phyloP scores from a whole-genome alignment of 2,329 filamentous ascomycete species.

The Paecilomyces sp. region DNA sequence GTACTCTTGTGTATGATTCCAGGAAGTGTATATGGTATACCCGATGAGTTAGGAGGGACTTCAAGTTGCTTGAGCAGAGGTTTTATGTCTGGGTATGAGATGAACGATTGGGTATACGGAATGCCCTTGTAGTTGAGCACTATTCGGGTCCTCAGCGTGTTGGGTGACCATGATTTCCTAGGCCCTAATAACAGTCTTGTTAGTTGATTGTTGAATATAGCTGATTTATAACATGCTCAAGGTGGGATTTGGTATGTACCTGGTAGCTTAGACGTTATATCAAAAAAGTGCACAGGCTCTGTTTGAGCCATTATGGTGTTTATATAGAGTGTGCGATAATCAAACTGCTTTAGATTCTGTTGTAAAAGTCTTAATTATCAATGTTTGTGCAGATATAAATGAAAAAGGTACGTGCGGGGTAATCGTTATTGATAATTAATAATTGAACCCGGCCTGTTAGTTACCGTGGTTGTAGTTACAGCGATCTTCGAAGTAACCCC shows the following conservation, averaged over 20 bases:
- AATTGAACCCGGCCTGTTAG: too few species aligned
- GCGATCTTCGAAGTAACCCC: too few species aligned
- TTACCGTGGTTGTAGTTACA: too few species aligned
- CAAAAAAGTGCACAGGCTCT: constrained; percentile 27
- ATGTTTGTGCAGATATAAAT: too few species aligned
- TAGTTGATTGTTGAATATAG: neutral
- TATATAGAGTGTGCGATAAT: neutral
- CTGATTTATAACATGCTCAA: neutral
- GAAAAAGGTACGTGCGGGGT: too few species aligned
- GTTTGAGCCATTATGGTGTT: constrained; percentile 12
- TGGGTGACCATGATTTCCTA: constrained; percentile 22
- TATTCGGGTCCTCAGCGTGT: constrained; percentile 17
- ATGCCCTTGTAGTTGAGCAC: constrained; percentile 21
- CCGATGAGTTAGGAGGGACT: constrained; percentile 12
- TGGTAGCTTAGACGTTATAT: constrained; percentile 20
- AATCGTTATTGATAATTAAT: too few species aligned
- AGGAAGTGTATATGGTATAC: constrained; percentile 23
- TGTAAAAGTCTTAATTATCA: neutral
- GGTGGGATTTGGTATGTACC: constrained; percentile 10
- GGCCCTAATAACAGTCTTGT: constrained; percentile 11
- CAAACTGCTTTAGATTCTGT: neutral
- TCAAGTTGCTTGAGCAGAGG: constrained; percentile 17
- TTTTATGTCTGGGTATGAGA: constrained; percentile 21
- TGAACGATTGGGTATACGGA: constrained; percentile 17
- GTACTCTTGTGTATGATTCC: constrained; percentile 22